Evolutionary conservation across 306 rosid genomes (phyloP).

Genomic region (Prunus salicina): DNA sequence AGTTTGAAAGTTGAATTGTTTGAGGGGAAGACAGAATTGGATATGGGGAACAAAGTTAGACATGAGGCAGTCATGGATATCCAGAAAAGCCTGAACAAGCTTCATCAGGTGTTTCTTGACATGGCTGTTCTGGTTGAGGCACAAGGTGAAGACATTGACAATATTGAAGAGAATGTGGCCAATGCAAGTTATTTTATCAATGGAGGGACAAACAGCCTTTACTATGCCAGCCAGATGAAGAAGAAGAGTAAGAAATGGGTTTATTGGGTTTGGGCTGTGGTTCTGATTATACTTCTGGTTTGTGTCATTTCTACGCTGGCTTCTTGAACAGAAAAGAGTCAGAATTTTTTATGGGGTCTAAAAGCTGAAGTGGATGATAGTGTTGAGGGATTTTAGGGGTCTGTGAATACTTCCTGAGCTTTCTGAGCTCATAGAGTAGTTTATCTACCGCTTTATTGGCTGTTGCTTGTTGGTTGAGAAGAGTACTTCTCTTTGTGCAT

Average conservation of each 20-base stretch:
- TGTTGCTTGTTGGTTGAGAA: background rate
- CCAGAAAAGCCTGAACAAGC: constrained; percentile 82
- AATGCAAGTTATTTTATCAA: constrained; percentile 54
- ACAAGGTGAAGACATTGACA: constrained; percentile 74
- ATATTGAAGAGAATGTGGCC: constrained; percentile 81
- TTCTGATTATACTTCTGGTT: constrained; percentile 59
- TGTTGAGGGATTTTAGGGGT: background rate
- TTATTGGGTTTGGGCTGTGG: constrained; percentile 63
- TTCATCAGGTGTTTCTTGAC: constrained; percentile 91
- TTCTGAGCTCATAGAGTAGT: constrained; percentile 24
- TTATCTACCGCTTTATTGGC: constrained; percentile 1
- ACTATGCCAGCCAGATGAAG: constrained; percentile 75
- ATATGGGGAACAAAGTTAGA: constrained; percentile 52
- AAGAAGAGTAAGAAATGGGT: constrained; percentile 55
- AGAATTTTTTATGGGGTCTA: background rate
- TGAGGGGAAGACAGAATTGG: constrained; percentile 64
- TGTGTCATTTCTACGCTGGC: constrained; percentile 57
- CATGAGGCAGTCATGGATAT: constrained; percentile 81
- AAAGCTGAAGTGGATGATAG: background rate
- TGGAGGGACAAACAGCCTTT: constrained; percentile 74
- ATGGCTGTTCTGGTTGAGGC: constrained; percentile 91
- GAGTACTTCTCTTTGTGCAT: background rate
- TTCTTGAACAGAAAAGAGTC: constrained; percentile 35
- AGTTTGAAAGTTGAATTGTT: constrained; percentile 54
- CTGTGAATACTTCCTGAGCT: constrained; percentile 17